Base-by-base conservation (phyloP, 164 flowering plant genomes). In the Vitis rotundifolia region DNA sequence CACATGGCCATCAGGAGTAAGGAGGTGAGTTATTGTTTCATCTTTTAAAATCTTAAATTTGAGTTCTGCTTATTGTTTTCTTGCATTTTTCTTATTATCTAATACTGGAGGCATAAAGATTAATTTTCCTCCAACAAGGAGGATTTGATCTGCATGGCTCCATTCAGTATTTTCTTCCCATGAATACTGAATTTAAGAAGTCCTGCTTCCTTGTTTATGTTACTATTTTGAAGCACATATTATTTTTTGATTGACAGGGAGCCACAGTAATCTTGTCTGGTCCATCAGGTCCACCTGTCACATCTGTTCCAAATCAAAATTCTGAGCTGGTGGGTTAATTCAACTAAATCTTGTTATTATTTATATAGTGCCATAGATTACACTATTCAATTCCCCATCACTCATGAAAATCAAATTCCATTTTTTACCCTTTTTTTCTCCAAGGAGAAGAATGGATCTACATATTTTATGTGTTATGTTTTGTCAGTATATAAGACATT, bases 1-100 rank as follows among this genome's bases (percentile, higher is more conserved):
- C 99, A 96, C 0, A 96, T 96, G 99, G 99, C 99, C 74, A 96
- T 96, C 70, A 83, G 99, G 85, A 96, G 93, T 80, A 96, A 96
- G 81, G 99, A 96, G 98, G 99, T 93, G 11, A 10, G 84, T 73
- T 26, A 8, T 59, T n/a, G 44, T 37, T 0, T 37, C 44, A 37
- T 37, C 7, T 37, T 37, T 37, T 37, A 22, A 22, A 22, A 37
- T 37, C 19, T 65, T 29, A 37, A 14, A 15, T 16, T 61, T 63
- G 44, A 13, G 12, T 12, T 55, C n/a, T 31, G 49, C 55, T 50
- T 50, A 14, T 47, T 50, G 2, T 13, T 68, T 77, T 47, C 18
- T 62, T 49, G 15, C 60, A 62, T 28, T 11, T 11, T 67, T 19
- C 18, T 61, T 5, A 11, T 29, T 28, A 26, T 22, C 18, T 4